Base-by-base conservation (phyloP, 2,329 filamentous ascomycete genomes). In the Colletotrichum echinochloae region DNA sequence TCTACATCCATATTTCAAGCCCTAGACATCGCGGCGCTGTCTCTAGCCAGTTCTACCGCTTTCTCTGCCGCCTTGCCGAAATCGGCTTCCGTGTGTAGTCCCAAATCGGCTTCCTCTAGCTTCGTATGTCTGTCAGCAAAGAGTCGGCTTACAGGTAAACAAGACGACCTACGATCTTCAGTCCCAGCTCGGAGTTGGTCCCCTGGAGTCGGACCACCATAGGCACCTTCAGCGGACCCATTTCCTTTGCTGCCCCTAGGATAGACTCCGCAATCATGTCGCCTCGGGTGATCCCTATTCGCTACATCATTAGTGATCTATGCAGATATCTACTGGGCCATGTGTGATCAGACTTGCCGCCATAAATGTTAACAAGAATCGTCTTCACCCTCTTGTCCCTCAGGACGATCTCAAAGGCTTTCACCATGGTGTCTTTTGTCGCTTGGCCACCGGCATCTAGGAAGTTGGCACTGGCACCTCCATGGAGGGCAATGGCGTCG, bases 371-470 rank as follows among this genome's bases (percentile, higher is more conserved):
- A 11, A 90, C 85, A 56, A 90, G 79, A 33, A 90, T 82, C 5
- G 92, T 90, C 75, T 89, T 90, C 9, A 97, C 93, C 37, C 93
- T 85, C 2, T 86, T 80, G 75, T 97, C 94, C 6, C 85, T 83
- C 55, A 94, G 83, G 23, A 97, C 89, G 16, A 95, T 87, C 66
- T 90, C 86, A 78, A 97, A 96, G 1, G 90, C 91, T 66, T 89
- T 89, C 77, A 91, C 90, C 74, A 97, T 94, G 0, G 94, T 97
- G 73, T 92, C 89, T 37, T 89, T 88, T 0, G 94, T 97, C 0
- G 94, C 94, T 79, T 97, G 96, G 44, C 94, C 94, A 35, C 95
- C 94, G 0, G 93, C 97, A 78, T 97, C 94, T 65, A 97, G 86
- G 79, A 97, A 97, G 76, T 97, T 97, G 14, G 93, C 89, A 30